Evolutionary conservation across 2,329 filamentous ascomycete genomes (phyloP).

Genomic region (Tolypocladium nubicola): DNA sequence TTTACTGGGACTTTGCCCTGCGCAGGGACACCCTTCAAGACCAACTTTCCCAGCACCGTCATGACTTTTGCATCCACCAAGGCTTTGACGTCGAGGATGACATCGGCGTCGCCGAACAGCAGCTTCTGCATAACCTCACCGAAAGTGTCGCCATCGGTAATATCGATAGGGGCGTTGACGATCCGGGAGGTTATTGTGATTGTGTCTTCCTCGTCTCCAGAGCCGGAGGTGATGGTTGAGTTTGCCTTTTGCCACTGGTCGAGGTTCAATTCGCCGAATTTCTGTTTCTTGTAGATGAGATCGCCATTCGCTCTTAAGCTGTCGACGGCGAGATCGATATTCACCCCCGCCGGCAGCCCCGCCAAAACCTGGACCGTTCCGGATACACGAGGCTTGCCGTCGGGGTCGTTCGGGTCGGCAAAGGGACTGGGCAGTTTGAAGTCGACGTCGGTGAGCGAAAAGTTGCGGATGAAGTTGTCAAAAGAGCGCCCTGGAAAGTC

Average conservation of each 20-base stretch:
- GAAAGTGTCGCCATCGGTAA: conserved; percentile 72
- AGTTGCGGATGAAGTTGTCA: conserved; percentile 76
- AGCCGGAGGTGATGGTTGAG: conserved; percentile 54
- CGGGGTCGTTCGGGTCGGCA: conserved; percentile 63
- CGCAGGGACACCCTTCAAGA: conserved; percentile 74
- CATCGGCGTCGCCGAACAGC: conserved; percentile 59
- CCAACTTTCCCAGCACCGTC: conserved; percentile 71
- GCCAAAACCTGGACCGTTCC: conserved; percentile 74
- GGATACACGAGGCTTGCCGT: conserved; percentile 67
- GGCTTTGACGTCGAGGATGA: conserved; percentile 68
- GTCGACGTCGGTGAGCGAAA: conserved; percentile 74
- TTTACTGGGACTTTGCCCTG: conserved; percentile 83
- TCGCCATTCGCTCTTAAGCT: conserved; percentile 67
- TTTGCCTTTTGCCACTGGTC: conserved; percentile 75
- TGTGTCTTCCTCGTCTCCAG: conserved; percentile 45
- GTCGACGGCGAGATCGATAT: conserved; percentile 71
- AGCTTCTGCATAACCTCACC: conserved; percentile 70
- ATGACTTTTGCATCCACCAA: conserved; percentile 72
- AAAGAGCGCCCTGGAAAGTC: conserved; percentile 75
- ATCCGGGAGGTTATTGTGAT: conserved; percentile 70
- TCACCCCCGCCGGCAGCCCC: conserved; percentile 72
- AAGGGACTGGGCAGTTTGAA: conserved; percentile 76
- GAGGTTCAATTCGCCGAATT: conserved; percentile 74
- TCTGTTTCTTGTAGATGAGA: conserved; percentile 65
- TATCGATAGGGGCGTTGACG: conserved; percentile 67